Conservation (phyloP, 371 early-diverging fungal species). For the Circinella umbellata region DNA sequence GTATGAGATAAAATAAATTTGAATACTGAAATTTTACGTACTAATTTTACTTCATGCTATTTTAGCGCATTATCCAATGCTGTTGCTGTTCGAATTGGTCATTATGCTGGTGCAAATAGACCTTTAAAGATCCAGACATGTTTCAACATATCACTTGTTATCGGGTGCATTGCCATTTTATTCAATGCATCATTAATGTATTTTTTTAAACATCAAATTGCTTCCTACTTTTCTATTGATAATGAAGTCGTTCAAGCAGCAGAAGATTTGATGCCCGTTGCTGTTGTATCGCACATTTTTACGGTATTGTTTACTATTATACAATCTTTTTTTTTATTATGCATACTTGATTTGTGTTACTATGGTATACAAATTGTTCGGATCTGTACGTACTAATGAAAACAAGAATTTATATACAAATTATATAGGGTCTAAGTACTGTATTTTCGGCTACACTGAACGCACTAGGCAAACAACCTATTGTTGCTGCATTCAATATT, state of each 20-base stretch:
- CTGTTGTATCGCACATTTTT: conserved; percentile 76
- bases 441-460: conserved; percentile 42
- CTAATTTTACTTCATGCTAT: background rate
- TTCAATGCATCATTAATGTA: conserved; percentile 33
- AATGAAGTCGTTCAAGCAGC: conserved; percentile 48
- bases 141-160: conserved; percentile 21
- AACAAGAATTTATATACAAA: no score
- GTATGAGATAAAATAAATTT: background rate
- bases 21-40: background rate
- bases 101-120: conserved; percentile 42
- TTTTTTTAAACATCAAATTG: conserved; percentile 25
- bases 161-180: conserved; percentile 23
- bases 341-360: no score
- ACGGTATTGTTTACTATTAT: conserved; percentile 16
- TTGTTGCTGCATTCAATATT: conserved; percentile 43
- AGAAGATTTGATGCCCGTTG: conserved; percentile 71
- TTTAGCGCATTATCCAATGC: conserved; percentile 38
- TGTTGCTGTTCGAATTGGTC: conserved; percentile 41
- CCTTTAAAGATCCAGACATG: conserved; percentile 31
- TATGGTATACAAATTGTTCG: no score
- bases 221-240: conserved; percentile 52
- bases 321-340: no score
- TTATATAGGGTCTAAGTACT: conserved; percentile 36
- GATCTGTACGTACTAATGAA: no score
- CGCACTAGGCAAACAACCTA: conserved; percentile 42